phyloP scores from a whole-genome alignment of 2,329 filamentous ascomycete species.

The Albophoma yamanashiensis region DNA sequence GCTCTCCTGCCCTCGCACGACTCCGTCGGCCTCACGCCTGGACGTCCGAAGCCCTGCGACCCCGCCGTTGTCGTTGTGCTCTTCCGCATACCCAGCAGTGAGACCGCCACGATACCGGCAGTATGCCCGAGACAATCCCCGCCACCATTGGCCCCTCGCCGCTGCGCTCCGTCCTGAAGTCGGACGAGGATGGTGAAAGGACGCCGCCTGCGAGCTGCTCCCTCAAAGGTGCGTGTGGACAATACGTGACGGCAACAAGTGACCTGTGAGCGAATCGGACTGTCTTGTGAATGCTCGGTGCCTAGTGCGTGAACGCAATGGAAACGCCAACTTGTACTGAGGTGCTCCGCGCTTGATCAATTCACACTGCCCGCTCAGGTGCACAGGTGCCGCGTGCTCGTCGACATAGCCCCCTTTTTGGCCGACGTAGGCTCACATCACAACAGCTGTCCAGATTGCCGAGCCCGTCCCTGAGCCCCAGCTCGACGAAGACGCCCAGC shows the following conservation, averaged over 20 bases:
- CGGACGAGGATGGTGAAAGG: slow-evolving; percentile 28
- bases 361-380: not conserved
- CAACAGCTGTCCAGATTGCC: slow-evolving; percentile 44
- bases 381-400: not conserved
- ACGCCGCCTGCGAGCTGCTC: slow-evolving; percentile 24
- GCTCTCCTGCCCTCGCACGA: not conserved
- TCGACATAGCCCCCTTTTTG: not conserved
- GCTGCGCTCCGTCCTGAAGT: slow-evolving; percentile 32
- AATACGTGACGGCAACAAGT: not conserved
- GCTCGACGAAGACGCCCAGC: slow-evolving; percentile 20
- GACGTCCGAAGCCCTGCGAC: not conserved
- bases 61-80: not conserved
- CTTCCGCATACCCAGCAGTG: not conserved
- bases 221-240: slow-evolving; percentile 28
- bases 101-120: not conserved
- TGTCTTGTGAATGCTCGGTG: slow-evolving; percentile 1
- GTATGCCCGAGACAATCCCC: slow-evolving; percentile 15
- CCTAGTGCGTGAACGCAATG: not conserved
- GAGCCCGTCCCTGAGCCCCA: slow-evolving; percentile 31
- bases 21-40: not conserved
- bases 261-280: not conserved
- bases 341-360: not conserved
- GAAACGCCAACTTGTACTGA: not conserved
- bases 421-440: slow-evolving; percentile 11
- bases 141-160: slow-evolving; percentile 14